Base-by-base conservation (phyloP, 371 early-diverging fungal genomes). In the Mortierella sp. region DNA sequence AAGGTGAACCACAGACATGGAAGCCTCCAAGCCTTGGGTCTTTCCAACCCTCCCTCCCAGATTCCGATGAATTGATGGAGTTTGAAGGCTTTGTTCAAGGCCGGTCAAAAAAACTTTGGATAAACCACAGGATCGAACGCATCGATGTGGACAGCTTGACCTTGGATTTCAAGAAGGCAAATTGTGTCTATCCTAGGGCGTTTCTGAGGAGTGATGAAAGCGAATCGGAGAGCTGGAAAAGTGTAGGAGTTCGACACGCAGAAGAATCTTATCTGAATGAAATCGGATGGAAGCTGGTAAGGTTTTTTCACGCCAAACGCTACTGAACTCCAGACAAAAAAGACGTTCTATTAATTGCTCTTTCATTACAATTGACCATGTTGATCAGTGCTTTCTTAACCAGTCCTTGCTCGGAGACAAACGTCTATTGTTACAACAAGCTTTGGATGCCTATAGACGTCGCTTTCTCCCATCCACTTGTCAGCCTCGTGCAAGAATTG, bases 271-370 rank as follows among this genome's bases (percentile, higher is more conserved):
- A 61, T 34, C 27, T 76, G 55, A 76, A 76, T 17, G 77, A 76
- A 17, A 52, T 76, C 46, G 77, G 69, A 19, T 76, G 77, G 77
- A 76, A 65, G 17, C 43, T 76, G 50, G 77, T 69, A 76, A 54
- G 76, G 7, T 10, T 63, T 40, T 9, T 55, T 22, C 6, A 34
- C 4, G n/a, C n/a, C n/a, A n/a, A n/a, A n/a, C n/a, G n/a, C n/a
- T n/a, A n/a, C n/a, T n/a, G n/a, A n/a, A n/a, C n/a, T n/a, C n/a
- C n/a, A n/a, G n/a, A n/a, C n/a, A 21, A 12, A 9, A 27, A 27
- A 34, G 43, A 6, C 21, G 10, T 19, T 34, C 12, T 25, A 28
- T 16, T 48, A 1, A 7, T 34, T 6, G 13, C 27, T 1, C 19
- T 21, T 14, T 22, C 21, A 9, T 14, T 52, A 0, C 17, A 17